Evolutionary conservation across 257 asterid species (phyloP), one percentile per base, ranked within the genome.

Genomic region (Solanum chilense): DNA sequence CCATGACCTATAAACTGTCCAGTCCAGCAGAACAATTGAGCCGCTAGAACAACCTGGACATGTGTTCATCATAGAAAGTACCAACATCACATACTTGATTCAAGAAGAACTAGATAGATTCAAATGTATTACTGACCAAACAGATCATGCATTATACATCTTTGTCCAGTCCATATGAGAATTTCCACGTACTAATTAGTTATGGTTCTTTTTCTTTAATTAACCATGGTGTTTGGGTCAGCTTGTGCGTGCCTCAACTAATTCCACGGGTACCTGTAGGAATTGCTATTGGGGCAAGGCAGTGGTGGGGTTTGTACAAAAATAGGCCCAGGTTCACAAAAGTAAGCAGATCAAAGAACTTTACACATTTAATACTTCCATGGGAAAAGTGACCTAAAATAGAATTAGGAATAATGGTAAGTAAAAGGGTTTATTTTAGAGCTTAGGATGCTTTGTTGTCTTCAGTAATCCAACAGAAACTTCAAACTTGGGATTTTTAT

Each of bases 1-100:
- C 98, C 99, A 81, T 97, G 99, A 84, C 99, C 99, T 74, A 96
- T 84, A 92, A 95, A 95, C 89, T 96, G 99, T 82, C 96, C 96
- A 3, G 94, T 93, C 99, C 99, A 97, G 95, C 99, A 95, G 37
- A 97, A n/a, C 84, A 97, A 37, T 91, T 97, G 98, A 88, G 98
- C 94, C 37, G 90, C 97, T 75, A 94, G 92, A 90, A 90, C 98
- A 86, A 95, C 94, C 99, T 97, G 94, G 87, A 49, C 83, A 87
- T 58, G 64, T 27, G 47, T 88, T 47, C 81, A 52, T 83, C 82
- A 71, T 41, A 84, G 52, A 88, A 41, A 90, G 83, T 76, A 82
- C 58, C 68, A 20, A 31, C 12, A 81, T 18, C 85, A 49, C 85
- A 81, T 81, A 80, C 69, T 80, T 80, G 31, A 81, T 81, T 81